Conservation (phyloP, 306 rosid genomes). For the Bauhinia variegata region DNA sequence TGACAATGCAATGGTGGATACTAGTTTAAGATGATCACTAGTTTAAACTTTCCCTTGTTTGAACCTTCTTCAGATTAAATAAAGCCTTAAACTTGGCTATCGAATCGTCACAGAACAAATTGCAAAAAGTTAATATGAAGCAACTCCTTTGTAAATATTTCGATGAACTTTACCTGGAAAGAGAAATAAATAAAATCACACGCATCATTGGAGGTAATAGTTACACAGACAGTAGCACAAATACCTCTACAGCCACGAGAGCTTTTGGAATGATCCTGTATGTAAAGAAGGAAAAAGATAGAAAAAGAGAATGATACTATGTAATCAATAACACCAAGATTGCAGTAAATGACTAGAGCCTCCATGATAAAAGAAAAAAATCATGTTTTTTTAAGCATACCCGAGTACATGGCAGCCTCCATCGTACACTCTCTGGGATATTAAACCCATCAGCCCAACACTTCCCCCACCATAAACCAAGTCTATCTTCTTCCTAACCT, state of each 20-base stretch:
- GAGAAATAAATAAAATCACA: conserved; percentile 1
- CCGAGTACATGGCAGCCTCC: conserved; percentile 96
- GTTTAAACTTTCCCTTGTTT: not conserved
- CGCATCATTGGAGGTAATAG: not conserved
- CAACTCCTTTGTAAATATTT: conserved; percentile 15
- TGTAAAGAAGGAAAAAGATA: conserved; percentile 25
- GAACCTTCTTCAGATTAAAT: conserved; percentile 4
- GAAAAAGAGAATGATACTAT: conserved; percentile 30
- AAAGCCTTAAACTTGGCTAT: conserved; percentile 9
- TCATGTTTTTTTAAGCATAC: conserved; percentile 46
- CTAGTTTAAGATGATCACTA: conserved; percentile 1
- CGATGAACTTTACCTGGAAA: not conserved
- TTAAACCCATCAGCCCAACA: conserved; percentile 86
- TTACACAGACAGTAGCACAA: conserved; percentile 28
- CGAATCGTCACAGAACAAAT: conserved; percentile 13
- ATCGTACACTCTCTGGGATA: conserved; percentile 78
- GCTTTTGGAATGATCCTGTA: conserved; percentile 92
- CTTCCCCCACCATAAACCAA: conserved; percentile 97
- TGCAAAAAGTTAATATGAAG: conserved; percentile 21
- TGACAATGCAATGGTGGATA: conserved; percentile 12
- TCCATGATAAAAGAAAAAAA: conserved; percentile 18
- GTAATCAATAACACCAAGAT: conserved; percentile 26
- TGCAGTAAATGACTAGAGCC: conserved; percentile 14
- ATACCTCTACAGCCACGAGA: conserved; percentile 92
- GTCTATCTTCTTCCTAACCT: conserved; percentile 82